A percentile compares a stretch with the other conserved stretches of the same genome.
Evolutionary conservation across 176 grass and related monocot species (phyloP).

Genomic region (Sorghum bicolor): DNA sequence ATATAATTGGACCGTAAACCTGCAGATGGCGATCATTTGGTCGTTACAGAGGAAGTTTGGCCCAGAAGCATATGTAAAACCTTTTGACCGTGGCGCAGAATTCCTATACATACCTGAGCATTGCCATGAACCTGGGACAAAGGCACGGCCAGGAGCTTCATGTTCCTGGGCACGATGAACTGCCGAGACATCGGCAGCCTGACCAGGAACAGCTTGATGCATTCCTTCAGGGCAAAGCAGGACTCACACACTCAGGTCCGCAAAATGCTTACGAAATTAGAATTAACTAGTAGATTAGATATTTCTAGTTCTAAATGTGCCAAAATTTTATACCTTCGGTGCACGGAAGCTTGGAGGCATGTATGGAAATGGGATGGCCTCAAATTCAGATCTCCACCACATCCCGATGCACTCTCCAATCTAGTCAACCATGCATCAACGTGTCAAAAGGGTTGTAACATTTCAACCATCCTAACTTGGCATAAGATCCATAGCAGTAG

Average conservation of each 20-base stretch:
- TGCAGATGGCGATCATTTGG: background rate
- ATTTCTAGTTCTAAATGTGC: too few relatives aligned
- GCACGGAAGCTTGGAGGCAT: conserved; percentile 17
- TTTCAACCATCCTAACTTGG: background rate
- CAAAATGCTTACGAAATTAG: background rate
- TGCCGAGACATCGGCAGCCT: conserved; percentile 42
- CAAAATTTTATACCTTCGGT: conserved; percentile 29
- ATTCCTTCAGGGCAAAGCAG: conserved; percentile 33
- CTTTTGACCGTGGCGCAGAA: too few relatives aligned
- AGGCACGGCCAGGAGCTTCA: conserved; percentile 56
- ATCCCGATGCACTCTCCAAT: conserved; percentile 46
- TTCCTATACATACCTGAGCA: conserved; percentile 5
- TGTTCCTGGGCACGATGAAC: conserved; percentile 50
- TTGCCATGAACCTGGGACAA: conserved; percentile 61
- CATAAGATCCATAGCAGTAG: background rate
- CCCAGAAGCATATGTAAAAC: background rate
- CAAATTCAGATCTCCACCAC: conserved; percentile 64
- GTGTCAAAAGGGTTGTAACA: background rate
- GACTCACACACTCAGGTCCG: background rate
- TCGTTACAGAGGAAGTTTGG: background rate
- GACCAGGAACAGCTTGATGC: conserved; percentile 64
- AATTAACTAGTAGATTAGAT: background rate
- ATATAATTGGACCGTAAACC: conserved; percentile 63
- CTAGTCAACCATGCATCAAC: background rate
- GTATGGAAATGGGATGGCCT: conserved; percentile 49